Evolutionary conservation across 768 basidiomycete species (phyloP).

Genomic region (Psilocybe sp.): DNA sequence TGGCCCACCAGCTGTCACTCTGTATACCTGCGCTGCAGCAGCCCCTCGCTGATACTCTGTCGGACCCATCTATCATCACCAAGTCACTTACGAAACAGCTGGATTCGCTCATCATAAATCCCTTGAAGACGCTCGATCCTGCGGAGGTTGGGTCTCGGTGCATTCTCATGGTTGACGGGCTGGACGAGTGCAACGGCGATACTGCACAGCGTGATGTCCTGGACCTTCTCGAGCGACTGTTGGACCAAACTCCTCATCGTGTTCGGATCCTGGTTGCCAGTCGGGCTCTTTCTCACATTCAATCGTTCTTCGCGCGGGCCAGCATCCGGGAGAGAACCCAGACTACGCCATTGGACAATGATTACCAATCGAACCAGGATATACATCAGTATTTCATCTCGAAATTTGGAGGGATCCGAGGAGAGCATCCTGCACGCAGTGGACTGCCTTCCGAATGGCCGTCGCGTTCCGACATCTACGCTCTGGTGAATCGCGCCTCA

Average conservation of each 20-base stretch:
- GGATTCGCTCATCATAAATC: background rate
- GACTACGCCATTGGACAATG: background rate
- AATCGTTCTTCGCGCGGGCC: background rate
- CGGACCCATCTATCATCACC: background rate
- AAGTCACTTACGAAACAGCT: background rate
- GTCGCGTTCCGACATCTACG: no score
- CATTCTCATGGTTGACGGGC: background rate
- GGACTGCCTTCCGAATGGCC: no score
- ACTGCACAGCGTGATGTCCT: background rate
- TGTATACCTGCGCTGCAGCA: background rate
- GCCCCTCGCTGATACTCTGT: background rate
- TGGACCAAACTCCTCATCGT: background rate
- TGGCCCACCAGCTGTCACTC: background rate
- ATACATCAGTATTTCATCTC: background rate
- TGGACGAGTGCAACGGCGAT: background rate
- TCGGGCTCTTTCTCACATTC: background rate
- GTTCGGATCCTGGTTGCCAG: background rate
- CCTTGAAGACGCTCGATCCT: background rate
- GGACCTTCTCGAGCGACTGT: background rate
- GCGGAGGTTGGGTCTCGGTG: background rate
- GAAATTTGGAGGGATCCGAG: no score
- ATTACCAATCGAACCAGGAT: background rate
- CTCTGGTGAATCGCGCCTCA: no score
- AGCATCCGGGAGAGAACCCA: no score
- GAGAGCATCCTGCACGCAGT: no score